Conservation (phyloP, 169 alveolate species). For the Perkinsus chesapeaki region DNA sequence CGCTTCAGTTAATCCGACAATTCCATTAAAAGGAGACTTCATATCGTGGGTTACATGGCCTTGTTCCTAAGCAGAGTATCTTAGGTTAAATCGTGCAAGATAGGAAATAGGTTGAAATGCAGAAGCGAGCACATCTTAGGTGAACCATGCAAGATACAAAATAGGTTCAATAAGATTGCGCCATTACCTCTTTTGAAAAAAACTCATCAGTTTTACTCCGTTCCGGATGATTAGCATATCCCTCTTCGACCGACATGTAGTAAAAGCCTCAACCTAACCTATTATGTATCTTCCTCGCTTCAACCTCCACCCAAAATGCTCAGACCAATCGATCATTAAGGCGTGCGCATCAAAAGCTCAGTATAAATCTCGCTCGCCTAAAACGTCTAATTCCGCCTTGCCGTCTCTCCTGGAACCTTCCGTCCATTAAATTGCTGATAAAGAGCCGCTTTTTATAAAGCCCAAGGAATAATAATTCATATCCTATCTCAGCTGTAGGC, state of each 20-base stretch:
- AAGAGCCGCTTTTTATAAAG: too few species aligned
- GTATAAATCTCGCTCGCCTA: not conserved
- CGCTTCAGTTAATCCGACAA: not conserved
- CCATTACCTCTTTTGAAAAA: not conserved
- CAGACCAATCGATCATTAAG: not conserved
- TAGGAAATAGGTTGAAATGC: not conserved
- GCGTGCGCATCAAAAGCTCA: not conserved
- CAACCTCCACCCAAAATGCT: not conserved
- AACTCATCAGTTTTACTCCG: not conserved
- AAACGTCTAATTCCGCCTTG: not conserved
- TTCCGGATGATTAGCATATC: not conserved
- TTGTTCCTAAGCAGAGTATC: not conserved
- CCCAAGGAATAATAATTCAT: too few species aligned
- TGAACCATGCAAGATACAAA: not conserved
- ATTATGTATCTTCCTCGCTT: not conserved
- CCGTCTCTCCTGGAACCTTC: not conserved
- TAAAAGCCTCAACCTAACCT: too few species aligned
- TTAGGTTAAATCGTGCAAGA: not conserved
- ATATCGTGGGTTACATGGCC: not conserved
- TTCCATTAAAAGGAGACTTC: not conserved
- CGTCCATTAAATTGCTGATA: too few species aligned
- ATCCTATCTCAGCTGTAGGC: too few species aligned
- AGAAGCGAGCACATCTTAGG: not conserved
- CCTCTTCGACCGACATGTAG: not conserved
- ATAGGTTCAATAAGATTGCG: not conserved